These are phyloP conservation scores for Gloeostereum incarnatum DNA, from an alignment of 768 basidiomycete species.

Conservation along the genomic window DNA sequence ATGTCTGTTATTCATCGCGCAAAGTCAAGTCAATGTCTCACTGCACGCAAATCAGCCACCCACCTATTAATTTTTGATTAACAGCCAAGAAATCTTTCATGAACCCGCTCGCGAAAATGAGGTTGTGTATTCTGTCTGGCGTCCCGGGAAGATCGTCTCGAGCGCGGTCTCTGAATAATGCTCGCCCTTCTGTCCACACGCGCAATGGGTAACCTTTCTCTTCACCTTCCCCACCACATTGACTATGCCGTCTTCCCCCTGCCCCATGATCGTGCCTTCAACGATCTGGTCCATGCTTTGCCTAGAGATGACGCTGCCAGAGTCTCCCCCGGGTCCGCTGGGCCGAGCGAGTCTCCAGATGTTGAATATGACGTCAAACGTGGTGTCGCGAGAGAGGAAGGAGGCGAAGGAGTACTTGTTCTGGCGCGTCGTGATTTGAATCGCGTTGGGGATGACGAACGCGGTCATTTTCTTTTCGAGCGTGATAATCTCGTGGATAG, in stretches of 20 bases:
- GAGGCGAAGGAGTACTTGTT: conserved; percentile 92
- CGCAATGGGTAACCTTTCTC: conserved; percentile 61
- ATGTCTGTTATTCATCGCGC: conserved; percentile 56
- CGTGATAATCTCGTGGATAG: conserved; percentile 76
- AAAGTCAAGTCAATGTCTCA: conserved; percentile 1
- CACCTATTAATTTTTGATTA: conserved; percentile 86
- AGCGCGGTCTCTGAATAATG: conserved; percentile 72
- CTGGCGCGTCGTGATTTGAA: conserved; percentile 76
- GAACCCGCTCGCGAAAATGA: conserved; percentile 95
- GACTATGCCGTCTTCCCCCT: conserved; percentile 10
- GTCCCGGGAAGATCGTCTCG: conserved; percentile 80
- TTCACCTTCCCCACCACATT: conserved; percentile 9
- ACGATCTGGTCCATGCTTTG: conserved; percentile 10
- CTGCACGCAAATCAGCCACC: conserved; percentile 15
- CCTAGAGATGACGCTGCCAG: conserved; percentile 22
- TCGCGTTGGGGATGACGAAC: conserved; percentile 94
- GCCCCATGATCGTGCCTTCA: conserved; percentile 12
- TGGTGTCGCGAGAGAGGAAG: conserved; percentile 92
- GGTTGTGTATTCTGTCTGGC: conserved; percentile 90
- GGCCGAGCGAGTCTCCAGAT: conserved; percentile 92
- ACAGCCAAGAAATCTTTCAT: conserved; percentile 88
- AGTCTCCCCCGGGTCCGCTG: conserved; percentile 30
- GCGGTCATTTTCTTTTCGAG: conserved; percentile 98
- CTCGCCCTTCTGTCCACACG: conserved; percentile 57
- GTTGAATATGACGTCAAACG: conserved; percentile 91